phyloP scores from a whole-genome alignment of 1,284 basidiomycete species.

The Dichomitus squalens region DNA sequence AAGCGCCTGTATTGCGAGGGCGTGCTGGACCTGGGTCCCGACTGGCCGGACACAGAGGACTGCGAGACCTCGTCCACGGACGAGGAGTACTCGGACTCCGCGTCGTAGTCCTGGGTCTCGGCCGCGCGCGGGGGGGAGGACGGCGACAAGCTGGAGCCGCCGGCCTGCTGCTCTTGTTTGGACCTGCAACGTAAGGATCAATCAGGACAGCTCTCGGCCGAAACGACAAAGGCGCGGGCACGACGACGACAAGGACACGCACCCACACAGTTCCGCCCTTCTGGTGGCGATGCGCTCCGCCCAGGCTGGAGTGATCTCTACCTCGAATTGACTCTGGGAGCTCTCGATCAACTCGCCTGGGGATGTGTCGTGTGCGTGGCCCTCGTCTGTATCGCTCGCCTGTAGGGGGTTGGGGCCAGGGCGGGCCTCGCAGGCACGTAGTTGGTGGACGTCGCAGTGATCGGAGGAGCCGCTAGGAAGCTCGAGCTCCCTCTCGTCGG shows the following conservation, averaged over 20 bases:
- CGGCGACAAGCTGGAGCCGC: neutral
- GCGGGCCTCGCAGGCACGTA: neutral
- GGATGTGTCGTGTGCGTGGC: neutral
- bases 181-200: neutral
- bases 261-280: neutral
- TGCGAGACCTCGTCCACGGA: slow-evolving; percentile 11
- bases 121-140: slow-evolving; percentile 6
- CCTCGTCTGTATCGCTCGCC: neutral
- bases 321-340: slow-evolving; percentile 25
- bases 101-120: slow-evolving; percentile 17
- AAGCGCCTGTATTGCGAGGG: slow-evolving; percentile 1
- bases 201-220: neutral
- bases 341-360: slow-evolving; percentile 14
- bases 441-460: neutral
- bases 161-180: neutral
- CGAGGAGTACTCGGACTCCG: slow-evolving; percentile 15
- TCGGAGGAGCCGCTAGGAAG: neutral
- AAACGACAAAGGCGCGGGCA: neutral
- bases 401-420: neutral
- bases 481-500: slow-evolving; percentile 26
- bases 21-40: neutral
- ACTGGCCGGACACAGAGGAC: neutral
- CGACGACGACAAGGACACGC: neutral
- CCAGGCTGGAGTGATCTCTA: slow-evolving; percentile 11
- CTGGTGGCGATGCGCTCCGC: slow-evolving; percentile 5